Evolutionary conservation across 768 basidiomycete genomes (phyloP).

Genomic region (Suillus paluster): DNA sequence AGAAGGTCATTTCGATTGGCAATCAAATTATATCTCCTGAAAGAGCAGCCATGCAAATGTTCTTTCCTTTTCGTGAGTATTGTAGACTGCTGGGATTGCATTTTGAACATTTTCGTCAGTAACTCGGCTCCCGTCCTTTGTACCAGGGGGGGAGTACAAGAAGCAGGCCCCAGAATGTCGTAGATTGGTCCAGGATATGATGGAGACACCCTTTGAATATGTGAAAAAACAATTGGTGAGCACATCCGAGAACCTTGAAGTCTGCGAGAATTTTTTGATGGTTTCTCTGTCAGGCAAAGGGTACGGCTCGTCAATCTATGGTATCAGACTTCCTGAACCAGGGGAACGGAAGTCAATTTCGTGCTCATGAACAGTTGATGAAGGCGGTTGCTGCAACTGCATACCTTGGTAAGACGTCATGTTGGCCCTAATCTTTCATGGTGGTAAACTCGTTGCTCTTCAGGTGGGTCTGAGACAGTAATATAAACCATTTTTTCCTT

Average conservation of each 20-base stretch:
- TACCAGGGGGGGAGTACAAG: too few species aligned
- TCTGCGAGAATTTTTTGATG: too few species aligned
- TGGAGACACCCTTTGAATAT: not conserved
- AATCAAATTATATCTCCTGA: too few species aligned
- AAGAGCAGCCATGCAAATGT: not conserved
- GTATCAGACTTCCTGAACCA: too few species aligned
- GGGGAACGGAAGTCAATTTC: too few species aligned
- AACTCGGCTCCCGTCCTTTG: too few species aligned
- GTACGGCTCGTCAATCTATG: too few species aligned
- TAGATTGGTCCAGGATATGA: too few species aligned
- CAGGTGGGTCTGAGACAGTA: not conserved
- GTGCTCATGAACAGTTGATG: not conserved
- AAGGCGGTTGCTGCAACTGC: conserved; percentile 5
- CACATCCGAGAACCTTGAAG: too few species aligned
- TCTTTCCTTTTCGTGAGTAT: not conserved
- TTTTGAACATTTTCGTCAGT: not conserved
- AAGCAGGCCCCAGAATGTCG: too few species aligned
- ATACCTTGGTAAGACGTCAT: not conserved
- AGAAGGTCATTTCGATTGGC: not conserved
- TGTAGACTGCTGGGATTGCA: not conserved
- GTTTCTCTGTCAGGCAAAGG: too few species aligned
- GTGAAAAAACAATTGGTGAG: too few species aligned
- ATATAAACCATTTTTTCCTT: not conserved
- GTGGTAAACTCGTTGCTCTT: conserved; percentile 6
- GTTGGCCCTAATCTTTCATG: not conserved